Percentiles rank a stretch among this genome's conserved stretches.
Conservation (phyloP, 2,329 filamentous ascomycete species). For the Ascochyta koolunga region DNA sequence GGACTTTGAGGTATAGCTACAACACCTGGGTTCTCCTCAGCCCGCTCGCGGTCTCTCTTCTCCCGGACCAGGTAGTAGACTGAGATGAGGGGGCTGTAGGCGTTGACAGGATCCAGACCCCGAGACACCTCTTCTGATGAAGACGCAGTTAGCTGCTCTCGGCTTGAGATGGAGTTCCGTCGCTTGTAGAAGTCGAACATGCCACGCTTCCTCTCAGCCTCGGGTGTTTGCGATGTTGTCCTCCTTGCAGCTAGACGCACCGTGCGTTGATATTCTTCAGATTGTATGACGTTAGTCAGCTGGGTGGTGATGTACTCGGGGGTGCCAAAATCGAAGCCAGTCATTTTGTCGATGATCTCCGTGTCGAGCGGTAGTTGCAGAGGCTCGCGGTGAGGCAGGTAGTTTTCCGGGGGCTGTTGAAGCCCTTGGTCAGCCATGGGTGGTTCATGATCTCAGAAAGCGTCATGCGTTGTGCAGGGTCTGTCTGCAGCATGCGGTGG, state of each 20-base stretch:
- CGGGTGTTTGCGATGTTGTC: constrained; percentile 61
- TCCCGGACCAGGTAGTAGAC: constrained; percentile 97
- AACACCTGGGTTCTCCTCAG: constrained; percentile 65
- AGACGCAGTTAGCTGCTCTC: constrained; percentile 82
- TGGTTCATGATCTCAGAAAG: constrained; percentile 93
- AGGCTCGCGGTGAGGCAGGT: constrained; percentile 81
- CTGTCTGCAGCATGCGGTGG: constrained; percentile 93
- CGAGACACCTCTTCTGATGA: constrained; percentile 84
- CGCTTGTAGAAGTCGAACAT: constrained; percentile 98
- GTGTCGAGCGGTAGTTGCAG: constrained; percentile 82
- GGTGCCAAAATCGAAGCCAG: constrained; percentile 94
- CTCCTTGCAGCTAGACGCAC: constrained; percentile 73
- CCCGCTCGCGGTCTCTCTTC: constrained; percentile 81
- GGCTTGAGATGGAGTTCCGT: constrained; percentile 84
- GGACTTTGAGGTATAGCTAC: constrained; percentile 62
- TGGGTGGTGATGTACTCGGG: constrained; percentile 82
- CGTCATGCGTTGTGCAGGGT: constrained; percentile 83
- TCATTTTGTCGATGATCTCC: constrained; percentile 90
- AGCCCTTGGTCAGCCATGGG: constrained; percentile 95
- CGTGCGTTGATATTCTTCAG: constrained; percentile 89
- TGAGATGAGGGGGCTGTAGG: constrained; percentile 88
- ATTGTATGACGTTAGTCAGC: constrained; percentile 84
- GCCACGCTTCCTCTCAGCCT: constrained; percentile 79
- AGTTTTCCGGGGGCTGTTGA: constrained; percentile 87
- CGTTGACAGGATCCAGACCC: constrained; percentile 87